These are phyloP conservation scores for Bassia scoparia DNA, from an alignment of 148 eudicot species.

Conservation along the genomic window DNA sequence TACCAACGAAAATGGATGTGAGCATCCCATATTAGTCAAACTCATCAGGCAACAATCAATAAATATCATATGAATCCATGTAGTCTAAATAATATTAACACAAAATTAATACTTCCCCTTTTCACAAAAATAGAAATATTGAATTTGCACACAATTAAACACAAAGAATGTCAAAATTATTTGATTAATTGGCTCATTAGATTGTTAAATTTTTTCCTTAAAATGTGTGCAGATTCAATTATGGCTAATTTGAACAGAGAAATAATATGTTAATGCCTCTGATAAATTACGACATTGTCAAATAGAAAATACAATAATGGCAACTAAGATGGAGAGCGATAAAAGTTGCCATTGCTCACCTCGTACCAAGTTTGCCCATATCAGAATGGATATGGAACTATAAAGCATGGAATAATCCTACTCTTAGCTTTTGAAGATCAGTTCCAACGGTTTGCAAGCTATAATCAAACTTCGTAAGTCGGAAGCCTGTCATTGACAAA, in stretches of 20 bases:
- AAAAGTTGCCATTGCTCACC: conserved; percentile 71
- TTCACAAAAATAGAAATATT: no score
- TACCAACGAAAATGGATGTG: background rate
- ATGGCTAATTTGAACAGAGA: no score
- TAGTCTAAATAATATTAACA: no score
- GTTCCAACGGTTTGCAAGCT: conserved; percentile 83
- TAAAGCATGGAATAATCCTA: conserved; percentile 87
- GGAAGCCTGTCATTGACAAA: conserved; percentile 63
- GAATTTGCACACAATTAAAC: no score
- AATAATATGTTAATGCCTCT: background rate
- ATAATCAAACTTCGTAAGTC: conserved; percentile 90
- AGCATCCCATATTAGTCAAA: background rate
- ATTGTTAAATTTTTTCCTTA: no score
- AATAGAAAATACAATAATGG: background rate
- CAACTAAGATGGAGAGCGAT: conserved; percentile 94
- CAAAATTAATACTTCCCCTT: no score
- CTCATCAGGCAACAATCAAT: no score
- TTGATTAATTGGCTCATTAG: no score
- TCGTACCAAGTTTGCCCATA: conserved; percentile 76
- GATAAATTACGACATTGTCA: background rate
- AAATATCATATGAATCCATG: no score
- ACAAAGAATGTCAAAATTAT: no score
- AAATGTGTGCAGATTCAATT: no score
- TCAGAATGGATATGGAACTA: conserved; percentile 70
- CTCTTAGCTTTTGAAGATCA: conserved; percentile 94